Evolutionary conservation across 169 alveolate genomes (phyloP).

Genomic region (Plasmodium gonderi): DNA sequence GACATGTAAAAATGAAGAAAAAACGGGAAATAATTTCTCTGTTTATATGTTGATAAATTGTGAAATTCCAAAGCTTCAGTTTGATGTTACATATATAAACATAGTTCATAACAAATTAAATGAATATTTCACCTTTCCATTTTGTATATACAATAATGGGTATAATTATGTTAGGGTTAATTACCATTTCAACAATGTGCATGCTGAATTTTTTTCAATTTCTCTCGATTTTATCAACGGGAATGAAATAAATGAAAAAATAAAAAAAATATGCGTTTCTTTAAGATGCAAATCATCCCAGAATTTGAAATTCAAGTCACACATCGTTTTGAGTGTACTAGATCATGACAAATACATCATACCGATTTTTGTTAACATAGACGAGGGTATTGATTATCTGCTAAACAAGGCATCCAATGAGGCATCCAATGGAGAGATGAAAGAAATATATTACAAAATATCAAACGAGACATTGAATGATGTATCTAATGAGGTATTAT

Average conservation of each 20-base stretch:
- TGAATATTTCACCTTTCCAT: conserved; percentile 14
- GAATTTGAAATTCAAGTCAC: conserved; percentile 19
- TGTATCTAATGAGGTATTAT: too few species aligned
- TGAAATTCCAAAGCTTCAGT: conserved; percentile 21
- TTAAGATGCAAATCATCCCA: conserved; percentile 19
- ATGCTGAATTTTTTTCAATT: conserved; percentile 14
- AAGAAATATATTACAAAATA: background rate
- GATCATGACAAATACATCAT: conserved; percentile 34
- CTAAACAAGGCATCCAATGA: background rate
- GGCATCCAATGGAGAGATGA: background rate
- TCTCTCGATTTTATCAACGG: conserved; percentile 21
- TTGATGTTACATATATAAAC: conserved; percentile 63
- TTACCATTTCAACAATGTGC: conserved; percentile 17
- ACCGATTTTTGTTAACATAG: conserved; percentile 40
- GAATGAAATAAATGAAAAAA: conserved; percentile 23
- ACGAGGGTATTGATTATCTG: conserved; percentile 48
- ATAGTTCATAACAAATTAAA: conserved; percentile 46
- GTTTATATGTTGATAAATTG: conserved; percentile 29
- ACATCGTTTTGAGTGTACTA: conserved; percentile 15
- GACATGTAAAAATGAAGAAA: background rate
- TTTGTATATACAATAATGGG: conserved; percentile 49
- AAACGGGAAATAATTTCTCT: conserved; percentile 1
- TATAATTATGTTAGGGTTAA: conserved; percentile 42
- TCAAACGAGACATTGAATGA: too few species aligned
- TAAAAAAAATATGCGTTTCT: conserved; percentile 9